A percentile compares a stretch with the other conserved stretches of the same genome.
Conservation (phyloP, 208 protist genomes). For the Acanthamoeba castellanii region DNA sequence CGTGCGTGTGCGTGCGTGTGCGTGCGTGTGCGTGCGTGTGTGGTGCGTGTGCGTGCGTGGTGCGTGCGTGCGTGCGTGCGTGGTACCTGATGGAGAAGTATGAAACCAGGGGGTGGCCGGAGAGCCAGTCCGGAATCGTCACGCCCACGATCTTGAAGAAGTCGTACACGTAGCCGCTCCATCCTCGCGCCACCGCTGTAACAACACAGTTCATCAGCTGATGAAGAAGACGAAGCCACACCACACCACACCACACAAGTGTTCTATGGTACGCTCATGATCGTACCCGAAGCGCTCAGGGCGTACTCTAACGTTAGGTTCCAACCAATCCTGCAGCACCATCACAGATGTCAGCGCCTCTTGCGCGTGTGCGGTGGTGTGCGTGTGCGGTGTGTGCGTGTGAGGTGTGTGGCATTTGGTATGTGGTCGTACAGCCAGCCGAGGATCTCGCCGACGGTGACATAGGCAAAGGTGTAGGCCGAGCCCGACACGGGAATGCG, state of each 20-base stretch:
- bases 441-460: slow-evolving; percentile 76
- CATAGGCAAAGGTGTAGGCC: slow-evolving; percentile 82
- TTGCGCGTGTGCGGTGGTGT: neutral
- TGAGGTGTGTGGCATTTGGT: neutral
- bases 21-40: no score
- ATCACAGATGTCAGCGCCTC: neutral
- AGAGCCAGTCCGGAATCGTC: neutral
- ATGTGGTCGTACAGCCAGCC: slow-evolving; percentile 74
- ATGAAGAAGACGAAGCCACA: neutral
- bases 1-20: no score
- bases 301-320: slow-evolving; percentile 84
- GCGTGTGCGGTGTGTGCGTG: neutral
- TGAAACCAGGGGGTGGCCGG: neutral
- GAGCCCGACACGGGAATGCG: slow-evolving; percentile 81
- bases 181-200: slow-evolving; percentile 79
- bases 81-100: neutral
- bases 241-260: neutral
- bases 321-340: slow-evolving; percentile 77
- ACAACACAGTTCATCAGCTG: neutral
- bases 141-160: slow-evolving; percentile 67
- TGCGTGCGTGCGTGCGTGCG: no score
- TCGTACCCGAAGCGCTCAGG: slow-evolving; percentile 68
- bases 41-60: no score
- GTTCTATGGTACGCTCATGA: no score
- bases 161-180: slow-evolving; percentile 74